These are phyloP conservation scores for Galerina marginata DNA, from an alignment of 768 basidiomycete genomes.

Conservation along the genomic window DNA sequence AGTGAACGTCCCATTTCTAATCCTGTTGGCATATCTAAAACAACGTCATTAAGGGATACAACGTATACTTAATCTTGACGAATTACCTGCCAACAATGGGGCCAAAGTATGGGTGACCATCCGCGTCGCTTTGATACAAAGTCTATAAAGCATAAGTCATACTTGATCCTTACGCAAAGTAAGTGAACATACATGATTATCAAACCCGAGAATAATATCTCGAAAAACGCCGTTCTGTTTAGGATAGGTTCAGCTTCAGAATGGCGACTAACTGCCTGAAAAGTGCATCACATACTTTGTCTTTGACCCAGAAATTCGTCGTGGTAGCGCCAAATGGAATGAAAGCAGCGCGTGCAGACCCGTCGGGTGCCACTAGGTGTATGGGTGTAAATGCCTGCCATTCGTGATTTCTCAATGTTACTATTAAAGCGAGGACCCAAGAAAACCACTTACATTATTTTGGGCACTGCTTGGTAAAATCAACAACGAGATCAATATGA, in stretches of 20 bases:
- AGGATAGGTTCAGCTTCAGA: background rate
- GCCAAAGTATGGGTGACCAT: constrained; percentile 46
- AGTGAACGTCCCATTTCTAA: constrained; percentile 49
- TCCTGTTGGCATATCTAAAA: constrained; percentile 48
- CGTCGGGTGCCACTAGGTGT: constrained; percentile 41
- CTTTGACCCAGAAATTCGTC: constrained; percentile 53
- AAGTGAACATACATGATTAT: constrained; percentile 40
- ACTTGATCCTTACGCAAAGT: background rate
- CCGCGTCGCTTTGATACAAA: constrained; percentile 37
- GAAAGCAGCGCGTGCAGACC: constrained; percentile 46
- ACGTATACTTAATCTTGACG: background rate
- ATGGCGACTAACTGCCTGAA: background rate
- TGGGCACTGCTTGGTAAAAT: constrained; percentile 5
- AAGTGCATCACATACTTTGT: constrained; percentile 35
- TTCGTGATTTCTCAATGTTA: background rate
- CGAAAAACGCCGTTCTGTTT: constrained; percentile 41
- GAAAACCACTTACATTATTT: constrained; percentile 11
- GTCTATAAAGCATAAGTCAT: constrained; percentile 23
- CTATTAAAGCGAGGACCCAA: background rate
- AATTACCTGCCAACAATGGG: constrained; percentile 44
- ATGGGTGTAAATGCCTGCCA: constrained; percentile 35
- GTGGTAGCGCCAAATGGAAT: constrained; percentile 50
- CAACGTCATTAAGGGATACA: background rate
- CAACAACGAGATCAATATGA: background rate
- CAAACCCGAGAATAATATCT: constrained; percentile 54